Percentiles rank a stretch among this genome's conserved stretches.
These are phyloP conservation scores for Pseudogymnoascus sp. DNA, from an alignment of 2,329 filamentous ascomycete species.

Conservation along the genomic window DNA sequence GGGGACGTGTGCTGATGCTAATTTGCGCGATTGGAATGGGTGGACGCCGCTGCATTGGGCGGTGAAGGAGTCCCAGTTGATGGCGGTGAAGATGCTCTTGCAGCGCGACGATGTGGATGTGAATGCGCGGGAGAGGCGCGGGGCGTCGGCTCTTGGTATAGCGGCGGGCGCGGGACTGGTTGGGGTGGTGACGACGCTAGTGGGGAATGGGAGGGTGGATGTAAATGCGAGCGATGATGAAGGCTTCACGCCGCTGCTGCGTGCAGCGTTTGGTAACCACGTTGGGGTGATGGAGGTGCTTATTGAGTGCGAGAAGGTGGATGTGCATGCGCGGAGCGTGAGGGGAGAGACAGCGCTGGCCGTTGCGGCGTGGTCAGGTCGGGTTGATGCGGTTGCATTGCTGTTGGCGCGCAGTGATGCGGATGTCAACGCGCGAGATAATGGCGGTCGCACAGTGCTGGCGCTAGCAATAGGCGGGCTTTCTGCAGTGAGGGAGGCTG, in stretches of 20 bases:
- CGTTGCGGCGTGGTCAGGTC: too few relatives aligned
- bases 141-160: background rate
- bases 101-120: background rate
- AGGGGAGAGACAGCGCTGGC: too few relatives aligned
- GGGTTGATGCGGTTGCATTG: too few relatives aligned
- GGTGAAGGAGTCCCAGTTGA: background rate
- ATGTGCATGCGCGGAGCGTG: too few relatives aligned
- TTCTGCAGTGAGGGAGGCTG: background rate
- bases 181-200: background rate
- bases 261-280: background rate
- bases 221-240: background rate
- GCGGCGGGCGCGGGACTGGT: background rate
- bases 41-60: background rate
- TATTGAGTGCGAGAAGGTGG: too few relatives aligned
- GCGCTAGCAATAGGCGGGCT: background rate
- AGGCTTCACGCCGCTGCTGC: background rate
- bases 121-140: background rate
- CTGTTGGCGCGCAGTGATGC: too few relatives aligned
- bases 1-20: background rate
- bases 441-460: too few relatives aligned
- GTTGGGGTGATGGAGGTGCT: background rate
- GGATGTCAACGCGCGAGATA: too few relatives aligned
- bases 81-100: background rate
- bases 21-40: background rate
- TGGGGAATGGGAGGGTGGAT: background rate